phyloP scores from a whole-genome alignment of 148 eudicot species.

The Oxyria digyna region DNA sequence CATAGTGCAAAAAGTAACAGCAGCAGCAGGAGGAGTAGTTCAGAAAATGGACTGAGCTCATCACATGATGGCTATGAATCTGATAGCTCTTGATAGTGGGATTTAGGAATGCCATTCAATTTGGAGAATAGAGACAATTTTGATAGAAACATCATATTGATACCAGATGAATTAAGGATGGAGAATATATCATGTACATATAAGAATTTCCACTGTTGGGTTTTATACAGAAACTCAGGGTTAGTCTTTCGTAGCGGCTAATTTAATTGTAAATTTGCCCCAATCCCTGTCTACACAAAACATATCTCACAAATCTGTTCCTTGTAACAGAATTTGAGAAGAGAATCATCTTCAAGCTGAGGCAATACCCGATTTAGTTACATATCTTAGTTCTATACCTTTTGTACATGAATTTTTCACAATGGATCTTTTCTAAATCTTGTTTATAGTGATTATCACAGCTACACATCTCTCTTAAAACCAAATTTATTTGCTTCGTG shows the following conservation, averaged over 20 bases:
- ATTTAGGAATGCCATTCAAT: conserved; percentile 1
- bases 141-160: conserved; percentile 13
- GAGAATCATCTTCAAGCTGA: conserved; percentile 13
- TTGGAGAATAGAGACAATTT: not conserved
- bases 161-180: conserved; percentile 22
- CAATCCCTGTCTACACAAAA: not conserved
- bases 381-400: conserved; percentile 1
- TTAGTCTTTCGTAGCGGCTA: not conserved
- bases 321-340: conserved; percentile 11
- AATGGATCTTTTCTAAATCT: not conserved
- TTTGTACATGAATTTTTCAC: not conserved
- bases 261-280: not conserved
- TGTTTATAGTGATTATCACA: not conserved
- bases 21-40: not conserved
- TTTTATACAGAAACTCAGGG: too few species aligned
- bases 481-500: too few species aligned
- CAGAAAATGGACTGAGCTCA: conserved; percentile 7
- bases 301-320: conserved; percentile 10
- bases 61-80: not conserved
- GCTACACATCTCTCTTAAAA: too few species aligned
- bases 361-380: conserved; percentile 17
- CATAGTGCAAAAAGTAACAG: not conserved
- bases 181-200: not conserved
- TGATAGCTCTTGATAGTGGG: not conserved
- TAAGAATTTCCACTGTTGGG: not conserved